phyloP scores from a whole-genome alignment of 1,284 basidiomycete genomes.

The Butyriboletus pseudospeciosus region DNA sequence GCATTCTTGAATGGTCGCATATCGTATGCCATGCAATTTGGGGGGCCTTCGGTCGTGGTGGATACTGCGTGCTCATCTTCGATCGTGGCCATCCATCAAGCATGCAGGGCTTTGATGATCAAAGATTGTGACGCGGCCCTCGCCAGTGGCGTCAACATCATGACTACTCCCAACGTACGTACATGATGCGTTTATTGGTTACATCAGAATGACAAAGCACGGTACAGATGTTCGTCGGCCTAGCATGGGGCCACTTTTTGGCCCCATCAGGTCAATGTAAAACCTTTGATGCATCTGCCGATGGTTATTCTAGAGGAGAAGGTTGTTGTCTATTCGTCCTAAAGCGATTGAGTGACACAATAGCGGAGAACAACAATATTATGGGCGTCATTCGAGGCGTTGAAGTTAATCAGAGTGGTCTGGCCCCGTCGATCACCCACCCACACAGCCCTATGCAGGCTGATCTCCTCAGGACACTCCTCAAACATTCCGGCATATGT shows the following conservation, averaged over 20 bases:
- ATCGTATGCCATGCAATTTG: too few species aligned
- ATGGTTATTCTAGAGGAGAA: constrained; percentile 70
- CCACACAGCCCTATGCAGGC: constrained; percentile 62
- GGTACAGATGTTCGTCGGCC: constrained; percentile 60
- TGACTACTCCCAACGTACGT: constrained; percentile 66
- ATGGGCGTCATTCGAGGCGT: constrained; percentile 63
- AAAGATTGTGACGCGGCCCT: too few species aligned
- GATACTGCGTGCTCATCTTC: too few species aligned
- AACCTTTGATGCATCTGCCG: constrained; percentile 67
- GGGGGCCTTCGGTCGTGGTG: too few species aligned
- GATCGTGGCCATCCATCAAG: too few species aligned
- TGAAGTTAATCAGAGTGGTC: constrained; percentile 66
- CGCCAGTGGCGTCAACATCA: too few species aligned
- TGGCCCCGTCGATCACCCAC: constrained; percentile 63
- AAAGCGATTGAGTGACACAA: constrained; percentile 63
- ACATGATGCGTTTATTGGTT: not conserved
- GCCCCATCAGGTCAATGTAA: constrained; percentile 50
- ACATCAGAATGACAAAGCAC: constrained; percentile 3
- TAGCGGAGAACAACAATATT: constrained; percentile 60
- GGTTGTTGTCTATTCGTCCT: constrained; percentile 68
- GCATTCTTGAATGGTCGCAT: too few species aligned
- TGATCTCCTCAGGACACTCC: constrained; percentile 47
- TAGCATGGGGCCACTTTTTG: constrained; percentile 67
- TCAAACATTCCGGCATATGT: constrained; percentile 45
- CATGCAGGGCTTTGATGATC: too few species aligned